Evolutionary conservation across 2,329 filamentous ascomycete species (phyloP).

Genomic region (Trichothecium roseum): DNA sequence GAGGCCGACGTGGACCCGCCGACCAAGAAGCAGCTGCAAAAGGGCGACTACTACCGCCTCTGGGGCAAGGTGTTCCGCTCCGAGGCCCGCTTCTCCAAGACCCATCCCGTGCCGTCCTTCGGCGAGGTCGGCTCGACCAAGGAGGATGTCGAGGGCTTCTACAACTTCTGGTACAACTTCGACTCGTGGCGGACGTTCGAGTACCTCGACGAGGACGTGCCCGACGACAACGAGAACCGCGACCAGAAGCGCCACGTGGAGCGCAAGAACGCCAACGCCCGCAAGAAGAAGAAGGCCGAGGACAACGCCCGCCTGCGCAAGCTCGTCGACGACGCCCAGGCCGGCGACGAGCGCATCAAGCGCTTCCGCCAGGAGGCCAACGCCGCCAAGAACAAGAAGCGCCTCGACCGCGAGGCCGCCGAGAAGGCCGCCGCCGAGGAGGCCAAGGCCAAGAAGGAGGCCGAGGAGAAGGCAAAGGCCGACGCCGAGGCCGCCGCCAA

Average conservation of each 20-base stretch:
- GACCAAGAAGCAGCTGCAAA: conserved; percentile 77
- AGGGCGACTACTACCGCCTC: conserved; percentile 89
- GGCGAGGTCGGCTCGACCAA: conserved; percentile 76
- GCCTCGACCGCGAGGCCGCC: conserved; percentile 79
- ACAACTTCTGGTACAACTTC: conserved; percentile 99
- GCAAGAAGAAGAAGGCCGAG: conserved; percentile 99
- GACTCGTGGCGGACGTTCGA: conserved; percentile 97
- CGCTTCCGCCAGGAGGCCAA: conserved; percentile 86
- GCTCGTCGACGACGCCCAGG: conserved; percentile 77
- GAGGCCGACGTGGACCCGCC: conserved; percentile 86
- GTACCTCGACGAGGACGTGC: conserved; percentile 97
- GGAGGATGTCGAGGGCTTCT: conserved; percentile 88
- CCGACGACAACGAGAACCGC: conserved; percentile 96
- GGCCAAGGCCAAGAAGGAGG: conserved; percentile 70
- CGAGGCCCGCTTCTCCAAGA: conserved; percentile 87
- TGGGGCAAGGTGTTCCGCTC: conserved; percentile 87
- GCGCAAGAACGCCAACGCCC: conserved; percentile 94
- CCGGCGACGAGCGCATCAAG: conserved; percentile 91
- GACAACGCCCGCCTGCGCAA: conserved; percentile 86
- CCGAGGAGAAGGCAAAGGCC: conserved; percentile 67
- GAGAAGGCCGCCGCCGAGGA: conserved; percentile 83
- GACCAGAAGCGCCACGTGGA: conserved; percentile 98
- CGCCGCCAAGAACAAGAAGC: conserved; percentile 94
- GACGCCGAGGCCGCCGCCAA: conserved; percentile 85
- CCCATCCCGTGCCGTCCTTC: conserved; percentile 76